These are phyloP conservation scores for Neospora caninum DNA, from an alignment of 169 alveolate genomes.

Conservation along the genomic window DNA sequence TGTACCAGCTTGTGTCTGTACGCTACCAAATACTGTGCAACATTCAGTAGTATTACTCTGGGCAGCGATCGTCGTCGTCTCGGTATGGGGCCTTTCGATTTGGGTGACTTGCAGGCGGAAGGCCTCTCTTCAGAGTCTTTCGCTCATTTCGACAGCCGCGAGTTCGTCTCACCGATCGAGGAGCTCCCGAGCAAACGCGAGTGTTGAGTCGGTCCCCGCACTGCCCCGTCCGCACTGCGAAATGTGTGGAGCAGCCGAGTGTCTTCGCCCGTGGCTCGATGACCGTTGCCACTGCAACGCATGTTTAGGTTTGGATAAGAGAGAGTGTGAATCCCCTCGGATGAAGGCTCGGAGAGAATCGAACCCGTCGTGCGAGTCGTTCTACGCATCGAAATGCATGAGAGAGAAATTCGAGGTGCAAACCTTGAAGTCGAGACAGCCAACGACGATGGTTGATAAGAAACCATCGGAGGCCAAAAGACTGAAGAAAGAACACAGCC, in stretches of 20 bases:
- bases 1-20: too few species aligned
- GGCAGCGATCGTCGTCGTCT: too few species aligned
- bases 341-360: background rate
- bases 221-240: constrained; percentile 43
- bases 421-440: background rate
- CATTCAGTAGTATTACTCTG: too few species aligned
- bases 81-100: too few species aligned
- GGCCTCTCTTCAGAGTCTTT: too few species aligned
- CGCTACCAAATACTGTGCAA: too few species aligned
- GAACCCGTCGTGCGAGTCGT: constrained; percentile 28
- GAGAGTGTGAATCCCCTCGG: constrained; percentile 27
- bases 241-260: constrained; percentile 44
- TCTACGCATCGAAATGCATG: constrained; percentile 23
- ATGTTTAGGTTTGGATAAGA: background rate
- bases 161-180: constrained; percentile 2
- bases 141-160: too few species aligned
- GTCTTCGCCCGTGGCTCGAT: constrained; percentile 28
- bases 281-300: constrained; percentile 42
- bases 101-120: too few species aligned
- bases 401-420: background rate
- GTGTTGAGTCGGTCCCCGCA: background rate
- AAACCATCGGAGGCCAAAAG: background rate
- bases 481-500: background rate
- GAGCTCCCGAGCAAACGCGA: background rate
- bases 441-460: background rate